Base-by-base conservation (phyloP, 768 basidiomycete species). In the Asterophora lycoperdoides region DNA sequence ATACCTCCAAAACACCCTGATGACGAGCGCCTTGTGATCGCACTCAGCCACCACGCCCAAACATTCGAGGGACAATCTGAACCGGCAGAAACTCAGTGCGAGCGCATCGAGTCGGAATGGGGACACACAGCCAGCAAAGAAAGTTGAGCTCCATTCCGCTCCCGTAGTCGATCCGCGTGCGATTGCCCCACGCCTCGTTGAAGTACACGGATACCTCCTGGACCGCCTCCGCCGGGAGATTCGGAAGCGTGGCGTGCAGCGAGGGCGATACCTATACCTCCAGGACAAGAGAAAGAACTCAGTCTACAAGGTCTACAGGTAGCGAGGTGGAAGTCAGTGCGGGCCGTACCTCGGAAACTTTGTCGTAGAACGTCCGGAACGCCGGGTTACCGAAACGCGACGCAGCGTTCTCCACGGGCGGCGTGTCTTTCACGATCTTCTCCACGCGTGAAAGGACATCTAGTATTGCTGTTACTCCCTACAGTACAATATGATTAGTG, bases 71-170 rank as follows among this genome's bases (percentile, higher is more conserved):
- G 92, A 97, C 33, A 93, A 71, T 53, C 95, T 97, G 59, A 20
- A 51, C 15, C 11, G 35, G 5, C 29, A 35, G 40, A 17, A 52
- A 13, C 23, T 23, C 23, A 23, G 23, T 3, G 6, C 23, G 23
- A 23, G 23, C 6, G 6, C 23, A 23, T 23, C 23, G 2, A 41
- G 29, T 14, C 4, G 8, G 8, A 0, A 46, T 14, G 11, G 28
- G 17, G 2, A 72, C 91, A 56, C 63, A 96, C 94, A 98, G 62
- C 93, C 93, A 97, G 60, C 94, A 97, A 2, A 98, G 51, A 60
- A 97, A 99, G 67, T 97, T 95, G 37, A 98, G 76, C 62, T 99
- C 96, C 95, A 98, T 98, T 11, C 96, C 96, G 59, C 93, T 96
- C n/a, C 96, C 96, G 67, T 99, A 99, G 67, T 99, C 96, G 46